Evolutionary conservation across 208 protist genomes (phyloP).

Genomic region (Trypanosoma melophagium): DNA sequence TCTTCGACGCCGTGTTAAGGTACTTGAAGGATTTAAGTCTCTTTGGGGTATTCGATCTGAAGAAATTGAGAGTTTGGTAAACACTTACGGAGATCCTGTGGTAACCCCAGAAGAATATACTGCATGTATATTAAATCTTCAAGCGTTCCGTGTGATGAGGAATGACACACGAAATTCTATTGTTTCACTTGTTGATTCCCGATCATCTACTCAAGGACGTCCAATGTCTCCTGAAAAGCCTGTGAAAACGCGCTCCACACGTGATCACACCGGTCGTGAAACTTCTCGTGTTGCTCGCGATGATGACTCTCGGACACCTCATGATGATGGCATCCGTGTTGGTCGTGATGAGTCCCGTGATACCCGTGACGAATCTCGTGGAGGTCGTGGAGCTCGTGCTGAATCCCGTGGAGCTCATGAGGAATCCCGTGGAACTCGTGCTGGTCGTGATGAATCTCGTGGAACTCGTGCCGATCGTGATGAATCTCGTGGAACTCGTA

Average conservation of each 20-base stretch:
- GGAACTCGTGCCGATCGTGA: constrained; percentile 13
- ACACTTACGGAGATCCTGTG: constrained; percentile 71
- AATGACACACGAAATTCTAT: constrained; percentile 51
- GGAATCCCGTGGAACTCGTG: neutral
- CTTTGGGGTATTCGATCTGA: constrained; percentile 68
- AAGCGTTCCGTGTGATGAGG: constrained; percentile 61
- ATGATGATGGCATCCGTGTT: constrained; percentile 3
- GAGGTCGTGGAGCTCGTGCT: neutral
- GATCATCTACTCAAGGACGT: constrained; percentile 2
- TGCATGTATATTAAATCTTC: constrained; percentile 68
- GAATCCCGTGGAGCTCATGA: neutral
- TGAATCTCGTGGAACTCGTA: constrained; percentile 4
- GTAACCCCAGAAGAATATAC: constrained; percentile 81
- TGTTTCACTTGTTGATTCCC: constrained; percentile 13
- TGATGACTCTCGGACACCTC: constrained; percentile 5
- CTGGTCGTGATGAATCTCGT: constrained; percentile 1
- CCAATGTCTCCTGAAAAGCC: neutral
- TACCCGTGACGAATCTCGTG: constrained; percentile 11
- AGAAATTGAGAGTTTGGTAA: constrained; percentile 67
- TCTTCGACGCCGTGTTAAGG: constrained; percentile 46
- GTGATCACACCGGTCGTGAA: constrained; percentile 10
- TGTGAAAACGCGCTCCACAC: neutral
- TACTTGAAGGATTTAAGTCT: constrained; percentile 66
- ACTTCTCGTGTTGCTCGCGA: neutral
- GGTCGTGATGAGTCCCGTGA: constrained; percentile 12